Base-by-base conservation (phyloP, 2,329 filamentous ascomycete genomes). In the Plectosphaerella cucumerina region DNA sequence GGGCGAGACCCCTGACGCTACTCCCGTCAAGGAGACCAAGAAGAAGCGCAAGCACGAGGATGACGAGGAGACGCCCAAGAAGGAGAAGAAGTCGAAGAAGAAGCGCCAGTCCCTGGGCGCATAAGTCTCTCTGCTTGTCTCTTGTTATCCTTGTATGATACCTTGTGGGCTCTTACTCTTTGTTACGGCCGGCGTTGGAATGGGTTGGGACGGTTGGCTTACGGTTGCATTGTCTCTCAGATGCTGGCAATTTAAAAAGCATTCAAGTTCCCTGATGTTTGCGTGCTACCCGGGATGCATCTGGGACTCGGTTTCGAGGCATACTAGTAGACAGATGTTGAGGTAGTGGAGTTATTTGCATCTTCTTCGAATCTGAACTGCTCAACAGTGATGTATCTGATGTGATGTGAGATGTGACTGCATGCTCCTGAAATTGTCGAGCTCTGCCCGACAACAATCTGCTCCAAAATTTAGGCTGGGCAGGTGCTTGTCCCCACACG, bases 41-140 rank as follows among this genome's bases (percentile, higher is more conserved):
- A 90, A 90, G 81, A 89, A 90, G 80, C 81, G 85, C 66, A 88
- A 89, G 74, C 77, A 78, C 54, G 82, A 83, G 46, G 87, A 82
- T 58, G 77, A 74, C 57, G 87, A 87, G 68, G 83, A 82, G 70
- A 82, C 83, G 71, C 75, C 78, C 65, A 86, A 86, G 76, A 78
- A 79, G 69, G 76, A 82, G 66, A 82, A 78, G 68, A 73, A 77
- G 65, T 70, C 72, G 59, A 76, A 76, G 68, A 74, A 75, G 68
- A 71, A 74, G 70, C 55, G 55, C 49, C 55, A 52, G 53, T 57
- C 55, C 47, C 53, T 57, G 42, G 54, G 53, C 45, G 53, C 55
- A 46, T 57, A 57, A 49, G 35, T 51, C 49, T 54, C 26, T 55
- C 50, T 52, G 51, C 55, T 50, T 55, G 49, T 57, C 53, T 54